phyloP scores from a whole-genome alignment of 441 rosid species.

The Euphorbia celastroides region DNA sequence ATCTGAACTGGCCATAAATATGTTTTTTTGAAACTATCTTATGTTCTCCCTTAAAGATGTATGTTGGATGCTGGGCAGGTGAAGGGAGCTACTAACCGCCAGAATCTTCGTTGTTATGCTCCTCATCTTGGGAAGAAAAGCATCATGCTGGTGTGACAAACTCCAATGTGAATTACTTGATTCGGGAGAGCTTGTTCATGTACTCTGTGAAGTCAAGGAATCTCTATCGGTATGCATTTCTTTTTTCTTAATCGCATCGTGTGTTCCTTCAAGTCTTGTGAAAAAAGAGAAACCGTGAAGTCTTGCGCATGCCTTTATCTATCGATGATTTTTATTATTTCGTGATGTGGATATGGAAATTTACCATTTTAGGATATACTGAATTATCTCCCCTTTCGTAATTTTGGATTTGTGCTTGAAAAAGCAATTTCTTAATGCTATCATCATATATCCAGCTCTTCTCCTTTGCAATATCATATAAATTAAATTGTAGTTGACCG shows the following conservation, averaged over 20 bases:
- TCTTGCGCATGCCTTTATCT: neutral
- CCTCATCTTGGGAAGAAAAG: neutral
- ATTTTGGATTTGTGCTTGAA: neutral
- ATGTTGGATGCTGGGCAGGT: neutral
- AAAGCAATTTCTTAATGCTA: slow-evolving; percentile 7
- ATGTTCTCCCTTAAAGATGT: neutral
- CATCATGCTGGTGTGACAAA: neutral
- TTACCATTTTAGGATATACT: neutral
- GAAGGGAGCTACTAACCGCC: neutral
- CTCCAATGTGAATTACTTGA: neutral
- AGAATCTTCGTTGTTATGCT: neutral
- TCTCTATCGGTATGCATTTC: neutral
- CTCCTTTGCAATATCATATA: neutral
- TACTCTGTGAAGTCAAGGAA: neutral
- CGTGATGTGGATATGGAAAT: neutral
- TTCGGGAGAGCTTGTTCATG: neutral
- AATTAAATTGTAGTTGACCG: slow-evolving; percentile 4
- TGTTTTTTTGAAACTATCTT: neutral
- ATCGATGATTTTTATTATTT: neutral
- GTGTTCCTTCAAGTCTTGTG: neutral
- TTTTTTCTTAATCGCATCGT: neutral
- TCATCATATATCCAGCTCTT: neutral
- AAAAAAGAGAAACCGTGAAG: neutral
- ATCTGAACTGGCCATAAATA: neutral
- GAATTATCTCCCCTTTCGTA: neutral